phyloP scores from a whole-genome alignment of 371 early-diverging fungal genomes.

The Lichtheimia ramosa region DNA sequence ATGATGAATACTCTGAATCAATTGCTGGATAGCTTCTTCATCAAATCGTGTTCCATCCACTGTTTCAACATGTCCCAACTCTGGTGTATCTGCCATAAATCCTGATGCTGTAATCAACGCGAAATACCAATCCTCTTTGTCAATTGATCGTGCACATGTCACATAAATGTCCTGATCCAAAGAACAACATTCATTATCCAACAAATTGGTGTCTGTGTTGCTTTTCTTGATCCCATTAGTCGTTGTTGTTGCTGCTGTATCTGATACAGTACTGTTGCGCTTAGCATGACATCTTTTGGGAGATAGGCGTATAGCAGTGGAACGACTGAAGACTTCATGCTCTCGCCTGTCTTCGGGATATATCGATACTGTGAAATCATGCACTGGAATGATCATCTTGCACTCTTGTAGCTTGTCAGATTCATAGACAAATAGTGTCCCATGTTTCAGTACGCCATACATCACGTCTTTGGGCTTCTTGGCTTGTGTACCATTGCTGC shows the following conservation, averaged over 20 bases:
- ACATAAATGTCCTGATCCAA: slow-evolving; percentile 38
- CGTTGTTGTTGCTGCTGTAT: slow-evolving; percentile 5
- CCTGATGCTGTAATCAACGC: slow-evolving; percentile 49
- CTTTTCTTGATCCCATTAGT: background rate
- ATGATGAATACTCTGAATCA: slow-evolving; percentile 51
- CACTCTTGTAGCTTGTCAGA: slow-evolving; percentile 73
- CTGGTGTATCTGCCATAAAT: slow-evolving; percentile 26
- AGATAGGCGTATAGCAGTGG: slow-evolving; percentile 50
- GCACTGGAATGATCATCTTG: slow-evolving; percentile 70
- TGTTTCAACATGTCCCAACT: slow-evolving; percentile 23
- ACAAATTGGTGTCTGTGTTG: slow-evolving; percentile 12
- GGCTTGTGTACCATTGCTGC: slow-evolving; percentile 4
- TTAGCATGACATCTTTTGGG: slow-evolving; percentile 16
- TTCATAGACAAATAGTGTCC: slow-evolving; percentile 81
- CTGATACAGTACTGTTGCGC: background rate
- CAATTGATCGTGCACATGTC: slow-evolving; percentile 55
- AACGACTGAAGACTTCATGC: slow-evolving; percentile 55
- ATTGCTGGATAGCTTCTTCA: slow-evolving; percentile 39
- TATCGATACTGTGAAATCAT: slow-evolving; percentile 66
- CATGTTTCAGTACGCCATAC: slow-evolving; percentile 77
- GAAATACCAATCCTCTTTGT: slow-evolving; percentile 92
- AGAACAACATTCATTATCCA: slow-evolving; percentile 17
- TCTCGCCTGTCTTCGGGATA: slow-evolving; percentile 55
- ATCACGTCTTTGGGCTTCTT: slow-evolving; percentile 36
- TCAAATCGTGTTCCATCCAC: slow-evolving; percentile 56